These are phyloP conservation scores for Taiwanofungus camphoratus DNA, from an alignment of 1,284 basidiomycete species.

Conservation along the genomic window DNA sequence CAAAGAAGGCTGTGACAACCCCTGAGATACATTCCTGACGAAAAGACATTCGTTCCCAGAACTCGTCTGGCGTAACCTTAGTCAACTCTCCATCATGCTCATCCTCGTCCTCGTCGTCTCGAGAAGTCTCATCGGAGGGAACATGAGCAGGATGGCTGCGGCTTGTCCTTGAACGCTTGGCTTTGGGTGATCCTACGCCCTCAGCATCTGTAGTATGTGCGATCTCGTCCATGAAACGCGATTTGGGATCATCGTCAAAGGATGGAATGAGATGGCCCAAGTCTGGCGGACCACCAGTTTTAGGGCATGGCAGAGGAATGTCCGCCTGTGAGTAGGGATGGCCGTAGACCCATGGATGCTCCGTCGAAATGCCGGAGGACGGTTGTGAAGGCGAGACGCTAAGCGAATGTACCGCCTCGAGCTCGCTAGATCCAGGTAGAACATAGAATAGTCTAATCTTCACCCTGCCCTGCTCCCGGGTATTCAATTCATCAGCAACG, in stretches of 20 bases:
- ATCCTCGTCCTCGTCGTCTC: conserved; percentile 17
- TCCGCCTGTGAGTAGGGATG: conserved; percentile 67
- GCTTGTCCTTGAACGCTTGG: conserved; percentile 45
- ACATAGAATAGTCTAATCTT: conserved; percentile 53
- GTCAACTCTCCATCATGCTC: conserved; percentile 42
- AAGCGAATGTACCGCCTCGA: conserved; percentile 65
- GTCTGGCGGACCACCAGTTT: conserved; percentile 24
- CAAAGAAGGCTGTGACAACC: conserved; percentile 87
- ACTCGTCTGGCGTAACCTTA: conserved; percentile 66
- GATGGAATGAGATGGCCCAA: conserved; percentile 78
- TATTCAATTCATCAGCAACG: conserved; percentile 39
- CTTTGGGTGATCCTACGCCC: conserved; percentile 53
- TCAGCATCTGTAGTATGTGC: conserved; percentile 62
- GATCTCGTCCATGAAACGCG: conserved; percentile 86
- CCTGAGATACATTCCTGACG: conserved; percentile 86
- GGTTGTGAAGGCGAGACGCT: conserved; percentile 25
- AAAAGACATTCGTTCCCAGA: conserved; percentile 94
- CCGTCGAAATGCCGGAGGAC: conserved; percentile 12
- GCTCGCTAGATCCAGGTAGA: conserved; percentile 66
- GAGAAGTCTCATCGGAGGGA: not conserved
- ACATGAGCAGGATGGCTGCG: conserved; percentile 13
- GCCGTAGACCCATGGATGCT: conserved; percentile 57
- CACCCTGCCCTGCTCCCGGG: conserved; percentile 16
- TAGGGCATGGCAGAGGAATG: conserved; percentile 53
- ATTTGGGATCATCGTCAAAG: conserved; percentile 92